Conservation (phyloP, 352 stramenopile genomes). For the Phytopythium vexans region DNA sequence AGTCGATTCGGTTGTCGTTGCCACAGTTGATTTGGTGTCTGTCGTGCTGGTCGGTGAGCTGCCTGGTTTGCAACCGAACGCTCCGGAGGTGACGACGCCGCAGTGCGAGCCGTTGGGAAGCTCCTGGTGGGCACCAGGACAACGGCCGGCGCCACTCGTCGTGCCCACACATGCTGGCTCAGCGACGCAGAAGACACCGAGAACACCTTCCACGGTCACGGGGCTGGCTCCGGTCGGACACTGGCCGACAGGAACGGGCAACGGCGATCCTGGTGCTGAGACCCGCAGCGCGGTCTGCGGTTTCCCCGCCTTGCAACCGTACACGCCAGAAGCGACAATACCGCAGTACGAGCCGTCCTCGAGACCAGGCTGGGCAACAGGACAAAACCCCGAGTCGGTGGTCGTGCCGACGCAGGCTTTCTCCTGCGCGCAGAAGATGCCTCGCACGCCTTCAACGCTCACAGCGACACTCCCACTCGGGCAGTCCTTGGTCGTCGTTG, state of each 20-base stretch:
- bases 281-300: no score
- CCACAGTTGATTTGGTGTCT: no score
- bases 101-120: conserved; percentile 14
- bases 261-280: no score
- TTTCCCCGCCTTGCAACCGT: conserved; percentile 4
- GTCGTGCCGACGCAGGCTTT: conserved; percentile 2
- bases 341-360: conserved; percentile 6
- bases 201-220: conserved; percentile 18
- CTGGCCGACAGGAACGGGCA: no score
- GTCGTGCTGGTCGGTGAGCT: no score
- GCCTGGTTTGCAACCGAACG: conserved; percentile 15
- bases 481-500: neutral
- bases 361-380: conserved; percentile 1
- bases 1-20: no score
- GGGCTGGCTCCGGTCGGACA: conserved; percentile 8
- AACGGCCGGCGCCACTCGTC: conserved; percentile 6
- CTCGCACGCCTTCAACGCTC: conserved; percentile 5
- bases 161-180: conserved; percentile 7
- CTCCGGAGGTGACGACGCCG: conserved; percentile 13
- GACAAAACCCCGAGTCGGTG: conserved; percentile 3
- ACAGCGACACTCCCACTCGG: neutral
- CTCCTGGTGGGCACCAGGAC: conserved; percentile 7
- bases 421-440: conserved; percentile 5
- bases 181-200: conserved; percentile 15
- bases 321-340: conserved; percentile 3